Conservation (phyloP, 495 filamentous ascomycete species). For the Talaromyces wortmannii region DNA sequence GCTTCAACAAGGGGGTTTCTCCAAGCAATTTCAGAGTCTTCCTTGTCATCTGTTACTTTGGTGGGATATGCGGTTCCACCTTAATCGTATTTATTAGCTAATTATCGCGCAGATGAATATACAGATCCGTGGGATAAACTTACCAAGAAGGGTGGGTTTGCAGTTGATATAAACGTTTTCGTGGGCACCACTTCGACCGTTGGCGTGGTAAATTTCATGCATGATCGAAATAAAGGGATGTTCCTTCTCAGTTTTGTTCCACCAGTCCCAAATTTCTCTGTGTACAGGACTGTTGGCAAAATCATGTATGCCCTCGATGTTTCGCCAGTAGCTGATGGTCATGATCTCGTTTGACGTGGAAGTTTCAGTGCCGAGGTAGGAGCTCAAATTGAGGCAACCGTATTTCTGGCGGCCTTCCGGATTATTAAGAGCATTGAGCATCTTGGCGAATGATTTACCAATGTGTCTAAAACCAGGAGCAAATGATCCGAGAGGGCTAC, state of each 20-base stretch:
- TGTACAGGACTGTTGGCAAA: constrained; percentile 44
- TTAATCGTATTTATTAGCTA: not conserved
- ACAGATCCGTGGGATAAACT: not conserved
- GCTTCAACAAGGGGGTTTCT: constrained; percentile 1
- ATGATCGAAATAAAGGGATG: constrained; percentile 37
- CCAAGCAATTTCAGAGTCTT: not conserved
- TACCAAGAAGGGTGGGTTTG: constrained; percentile 17
- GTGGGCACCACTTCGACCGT: constrained; percentile 19
- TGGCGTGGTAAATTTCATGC: constrained; percentile 41
- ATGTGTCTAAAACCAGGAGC: constrained; percentile 19
- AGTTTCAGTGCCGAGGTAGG: constrained; percentile 12
- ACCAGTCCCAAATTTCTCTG: constrained; percentile 40
- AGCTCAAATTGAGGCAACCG: constrained; percentile 20
- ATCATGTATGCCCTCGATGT: constrained; percentile 34
- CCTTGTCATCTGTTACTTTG: not conserved
- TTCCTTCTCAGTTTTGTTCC: constrained; percentile 20
- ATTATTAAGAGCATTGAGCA: constrained; percentile 12
- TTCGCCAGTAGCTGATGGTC: constrained; percentile 38
- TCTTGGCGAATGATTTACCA: constrained; percentile 14
- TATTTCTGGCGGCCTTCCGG: constrained; percentile 17
- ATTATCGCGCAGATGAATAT: no score
- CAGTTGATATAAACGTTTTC: constrained; percentile 38
- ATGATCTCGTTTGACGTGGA: constrained; percentile 27
- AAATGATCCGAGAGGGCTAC: constrained; percentile 20
- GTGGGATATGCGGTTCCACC: not conserved